Evolutionary conservation across 768 basidiomycete genomes (phyloP).

Genomic region (Cubamyces sp.): DNA sequence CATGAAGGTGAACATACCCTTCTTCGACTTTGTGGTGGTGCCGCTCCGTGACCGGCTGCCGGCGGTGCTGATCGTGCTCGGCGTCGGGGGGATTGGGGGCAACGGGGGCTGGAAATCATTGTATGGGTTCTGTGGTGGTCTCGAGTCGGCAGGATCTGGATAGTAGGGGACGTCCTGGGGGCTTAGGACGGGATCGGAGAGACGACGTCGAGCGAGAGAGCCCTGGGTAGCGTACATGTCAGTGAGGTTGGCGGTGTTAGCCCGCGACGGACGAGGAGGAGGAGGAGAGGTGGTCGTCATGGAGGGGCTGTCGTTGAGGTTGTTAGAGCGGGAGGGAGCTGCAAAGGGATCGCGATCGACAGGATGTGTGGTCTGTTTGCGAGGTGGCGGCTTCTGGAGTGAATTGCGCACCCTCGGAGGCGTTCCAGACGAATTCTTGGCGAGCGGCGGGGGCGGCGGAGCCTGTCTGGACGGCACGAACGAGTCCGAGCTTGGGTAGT

Average conservation of each 20-base stretch:
- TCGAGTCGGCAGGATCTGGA: constrained; percentile 31
- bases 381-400: constrained; percentile 61
- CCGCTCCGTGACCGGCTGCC: constrained; percentile 47
- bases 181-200: constrained; percentile 50
- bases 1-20: constrained; percentile 66
- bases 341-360: constrained; percentile 66
- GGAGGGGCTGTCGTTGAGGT: constrained; percentile 38
- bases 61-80: constrained; percentile 29
- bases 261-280: constrained; percentile 80
- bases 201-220: constrained; percentile 49
- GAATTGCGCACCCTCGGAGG: constrained; percentile 51
- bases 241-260: constrained; percentile 80
- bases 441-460: constrained; percentile 46
- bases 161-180: constrained; percentile 40
- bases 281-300: constrained; percentile 51
- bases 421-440: constrained; percentile 37
- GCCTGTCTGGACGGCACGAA: constrained; percentile 51
- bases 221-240: constrained; percentile 63
- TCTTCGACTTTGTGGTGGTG: constrained; percentile 52
- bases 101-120: constrained; percentile 22
- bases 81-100: constrained; percentile 23
- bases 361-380: constrained; percentile 50
- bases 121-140: constrained; percentile 25
- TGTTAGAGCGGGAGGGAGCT: constrained; percentile 39
- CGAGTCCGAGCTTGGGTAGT: constrained; percentile 39